Percentiles rank a stretch among this genome's conserved stretches.
phyloP scores from a whole-genome alignment of 1,284 basidiomycete genomes.

The Neolentinus lepideus region DNA sequence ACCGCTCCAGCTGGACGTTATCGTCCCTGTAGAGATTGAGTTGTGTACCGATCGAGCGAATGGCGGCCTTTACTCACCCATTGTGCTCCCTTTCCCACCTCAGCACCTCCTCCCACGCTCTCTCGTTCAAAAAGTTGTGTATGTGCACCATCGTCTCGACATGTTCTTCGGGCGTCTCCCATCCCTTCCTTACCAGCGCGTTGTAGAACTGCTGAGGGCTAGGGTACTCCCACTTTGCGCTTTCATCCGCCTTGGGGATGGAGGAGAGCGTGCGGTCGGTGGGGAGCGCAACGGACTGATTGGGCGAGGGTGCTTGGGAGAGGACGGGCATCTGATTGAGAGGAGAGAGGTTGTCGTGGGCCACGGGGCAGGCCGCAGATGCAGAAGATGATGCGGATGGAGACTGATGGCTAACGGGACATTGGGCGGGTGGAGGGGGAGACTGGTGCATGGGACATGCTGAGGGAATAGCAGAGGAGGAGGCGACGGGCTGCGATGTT shows the following conservation, averaged over 20 bases:
- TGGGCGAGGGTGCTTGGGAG: slow-evolving; percentile 57
- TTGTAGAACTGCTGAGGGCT: slow-evolving; percentile 99
- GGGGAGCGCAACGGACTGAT: slow-evolving; percentile 60
- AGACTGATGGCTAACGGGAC: neutral
- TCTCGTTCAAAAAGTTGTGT: slow-evolving; percentile 97
- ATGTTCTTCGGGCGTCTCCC: slow-evolving; percentile 96
- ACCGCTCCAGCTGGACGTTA: slow-evolving; percentile 69
- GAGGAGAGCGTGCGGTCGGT: slow-evolving; percentile 74
- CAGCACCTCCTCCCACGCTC: slow-evolving; percentile 92
- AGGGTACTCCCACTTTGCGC: slow-evolving; percentile 87
- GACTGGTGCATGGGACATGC: neutral
- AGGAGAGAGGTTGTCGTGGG: slow-evolving; percentile 58
- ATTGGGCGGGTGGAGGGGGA: neutral
- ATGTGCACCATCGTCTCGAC: slow-evolving; percentile 97
- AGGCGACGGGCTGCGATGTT: neutral
- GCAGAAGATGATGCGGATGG: neutral
- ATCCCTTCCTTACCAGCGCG: slow-evolving; percentile 93
- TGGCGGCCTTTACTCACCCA: slow-evolving; percentile 35
- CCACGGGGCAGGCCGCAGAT: slow-evolving; percentile 36
- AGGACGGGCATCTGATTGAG: slow-evolving; percentile 88
- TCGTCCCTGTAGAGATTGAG: slow-evolving; percentile 24
- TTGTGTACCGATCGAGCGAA: neutral
- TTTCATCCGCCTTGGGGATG: slow-evolving; percentile 60
- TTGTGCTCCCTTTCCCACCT: slow-evolving; percentile 83
- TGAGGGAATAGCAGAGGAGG: neutral